Base-by-base conservation (phyloP, 2,329 filamentous ascomycete genomes). In the Nigrospora sphaerica region DNA sequence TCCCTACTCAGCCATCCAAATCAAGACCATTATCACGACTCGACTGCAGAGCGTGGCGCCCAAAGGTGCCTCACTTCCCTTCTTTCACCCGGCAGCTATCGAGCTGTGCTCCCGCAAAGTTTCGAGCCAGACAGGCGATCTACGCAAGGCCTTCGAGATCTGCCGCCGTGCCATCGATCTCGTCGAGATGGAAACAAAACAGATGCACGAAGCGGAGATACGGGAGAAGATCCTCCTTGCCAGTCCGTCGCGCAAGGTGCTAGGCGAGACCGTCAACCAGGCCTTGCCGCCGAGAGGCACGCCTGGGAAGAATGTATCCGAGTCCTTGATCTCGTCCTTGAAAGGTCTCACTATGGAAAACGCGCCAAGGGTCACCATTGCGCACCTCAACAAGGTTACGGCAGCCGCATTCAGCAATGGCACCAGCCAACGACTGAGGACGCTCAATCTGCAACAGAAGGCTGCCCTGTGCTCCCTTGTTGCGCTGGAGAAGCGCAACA, bases 51-150 rank as follows among this genome's bases (percentile, higher is more conserved):
- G 83, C 9, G 72, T 95, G 12, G 72, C 90, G 39, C 77, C 85
- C 0, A 64, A 68, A 14, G 74, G 73, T 36, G 74, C 72, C 42
- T 67, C 78, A 33, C 66, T 95, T 4, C 93, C 93, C 0, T 95
- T 97, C 59, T 81, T 98, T 49, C 92, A 97, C 59, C 92, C 92
- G 1, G 88, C 89, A 12, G 93, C 93, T 16, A 90, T 98, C 55
- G 88, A 95, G 59, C 83, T 98, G 39, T 95, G 92, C 63, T 86
- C 93, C 9, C 88, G 93, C 63, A 98, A 97, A 64, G 88, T 98
- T 14, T 86, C 93, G 4, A 89, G 86, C 45, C 92, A 97, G 63
- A 95, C 89, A 0, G 93, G 93, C 38, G 93, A 98, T 64, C 68
- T 98, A 42, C 87, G 93, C 50, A 95, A 95, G 65, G 92, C 91